A percentile compares a stretch with the other conserved stretches of the same genome.
phyloP scores from a whole-genome alignment of 2,329 filamentous ascomycete genomes.

The Trichoderma sp. region DNA sequence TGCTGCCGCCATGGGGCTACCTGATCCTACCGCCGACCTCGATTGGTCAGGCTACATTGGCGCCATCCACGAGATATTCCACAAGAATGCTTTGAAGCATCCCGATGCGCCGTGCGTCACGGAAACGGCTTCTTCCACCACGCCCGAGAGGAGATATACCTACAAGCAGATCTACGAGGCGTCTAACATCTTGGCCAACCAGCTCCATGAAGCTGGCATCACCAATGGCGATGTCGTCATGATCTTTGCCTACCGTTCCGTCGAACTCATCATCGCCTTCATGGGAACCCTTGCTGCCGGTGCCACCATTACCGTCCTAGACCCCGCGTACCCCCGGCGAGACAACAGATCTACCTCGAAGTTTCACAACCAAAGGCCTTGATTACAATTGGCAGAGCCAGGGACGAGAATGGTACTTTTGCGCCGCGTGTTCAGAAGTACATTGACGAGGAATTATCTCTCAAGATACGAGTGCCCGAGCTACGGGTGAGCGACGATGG shows the following conservation, averaged over 20 bases:
- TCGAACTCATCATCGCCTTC: conserved; percentile 66
- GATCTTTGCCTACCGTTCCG: conserved; percentile 81
- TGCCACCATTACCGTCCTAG: conserved; percentile 66
- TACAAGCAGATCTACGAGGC: conserved; percentile 87
- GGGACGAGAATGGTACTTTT: conserved; percentile 34
- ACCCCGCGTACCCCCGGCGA: conserved; percentile 54
- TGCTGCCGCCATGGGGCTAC: conserved; percentile 38
- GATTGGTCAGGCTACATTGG: conserved; percentile 64
- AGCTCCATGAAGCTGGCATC: conserved; percentile 73
- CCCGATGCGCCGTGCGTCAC: conserved; percentile 60
- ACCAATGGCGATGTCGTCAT: conserved; percentile 86
- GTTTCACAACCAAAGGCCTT: conserved; percentile 50
- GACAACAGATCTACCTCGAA: conserved; percentile 66
- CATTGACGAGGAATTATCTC: conserved; percentile 69
- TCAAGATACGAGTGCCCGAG: conserved; percentile 74
- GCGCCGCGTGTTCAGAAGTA: conserved; percentile 57
- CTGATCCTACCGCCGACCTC: conserved; percentile 67
- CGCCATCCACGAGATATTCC: conserved; percentile 70
- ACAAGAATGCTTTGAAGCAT: conserved; percentile 63
- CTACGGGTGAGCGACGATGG: conserved; percentile 74
- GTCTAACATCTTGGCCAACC: conserved; percentile 76
- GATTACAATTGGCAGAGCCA: conserved; percentile 72
- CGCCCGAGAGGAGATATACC: conserved; percentile 68
- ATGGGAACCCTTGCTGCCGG: conserved; percentile 72
- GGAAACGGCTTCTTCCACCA: conserved; percentile 46